Evolutionary conservation across 116 monocot genomes (phyloP).

Genomic region (Thalassia testudinum): DNA sequence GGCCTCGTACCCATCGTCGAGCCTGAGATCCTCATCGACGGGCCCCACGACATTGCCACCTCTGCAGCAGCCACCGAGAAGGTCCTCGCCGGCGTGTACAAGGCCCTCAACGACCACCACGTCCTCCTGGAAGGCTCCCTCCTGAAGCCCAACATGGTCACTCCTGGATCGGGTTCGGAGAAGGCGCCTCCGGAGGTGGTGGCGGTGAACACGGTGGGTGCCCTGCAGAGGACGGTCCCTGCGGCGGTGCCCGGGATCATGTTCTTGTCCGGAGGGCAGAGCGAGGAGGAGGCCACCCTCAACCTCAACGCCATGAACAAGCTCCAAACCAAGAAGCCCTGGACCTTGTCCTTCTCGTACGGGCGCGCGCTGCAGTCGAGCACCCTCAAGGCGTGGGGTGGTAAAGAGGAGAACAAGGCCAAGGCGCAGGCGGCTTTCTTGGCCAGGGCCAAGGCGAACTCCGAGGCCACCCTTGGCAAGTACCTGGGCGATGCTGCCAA

Average conservation of each 20-base stretch:
- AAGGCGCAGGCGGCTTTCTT: constrained; percentile 16
- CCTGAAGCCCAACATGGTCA: constrained; percentile 46
- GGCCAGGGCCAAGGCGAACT: constrained; percentile 18
- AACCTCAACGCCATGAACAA: constrained; percentile 34
- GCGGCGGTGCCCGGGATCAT: constrained; percentile 27
- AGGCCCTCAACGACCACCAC: constrained; percentile 35
- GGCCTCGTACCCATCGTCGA: constrained; percentile 35
- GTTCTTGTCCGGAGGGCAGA: constrained; percentile 35
- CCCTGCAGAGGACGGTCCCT: constrained; percentile 16
- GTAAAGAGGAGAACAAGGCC: constrained; percentile 14
- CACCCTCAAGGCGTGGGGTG: constrained; percentile 24
- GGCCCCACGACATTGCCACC: constrained; percentile 8
- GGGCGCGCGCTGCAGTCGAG: constrained; percentile 23
- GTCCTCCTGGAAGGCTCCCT: constrained; percentile 22
- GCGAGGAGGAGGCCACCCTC: constrained; percentile 26
- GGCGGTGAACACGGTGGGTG: constrained; percentile 19
- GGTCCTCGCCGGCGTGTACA: constrained; percentile 30
- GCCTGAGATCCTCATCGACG: constrained; percentile 33
- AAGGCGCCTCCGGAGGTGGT: constrained; percentile 21
- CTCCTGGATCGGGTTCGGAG: constrained; percentile 16
- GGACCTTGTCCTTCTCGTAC: constrained; percentile 30
- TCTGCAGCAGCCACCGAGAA: constrained; percentile 26
- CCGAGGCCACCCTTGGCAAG: constrained; percentile 20
- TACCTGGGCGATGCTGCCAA: constrained; percentile 4
- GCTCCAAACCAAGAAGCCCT: constrained; percentile 18